Percentiles rank a stretch among this genome's conserved stretches.
These are phyloP conservation scores for Physcomitrium patens DNA, from an alignment of 225 moss, liverwort and hornwort species.

Conservation along the genomic window DNA sequence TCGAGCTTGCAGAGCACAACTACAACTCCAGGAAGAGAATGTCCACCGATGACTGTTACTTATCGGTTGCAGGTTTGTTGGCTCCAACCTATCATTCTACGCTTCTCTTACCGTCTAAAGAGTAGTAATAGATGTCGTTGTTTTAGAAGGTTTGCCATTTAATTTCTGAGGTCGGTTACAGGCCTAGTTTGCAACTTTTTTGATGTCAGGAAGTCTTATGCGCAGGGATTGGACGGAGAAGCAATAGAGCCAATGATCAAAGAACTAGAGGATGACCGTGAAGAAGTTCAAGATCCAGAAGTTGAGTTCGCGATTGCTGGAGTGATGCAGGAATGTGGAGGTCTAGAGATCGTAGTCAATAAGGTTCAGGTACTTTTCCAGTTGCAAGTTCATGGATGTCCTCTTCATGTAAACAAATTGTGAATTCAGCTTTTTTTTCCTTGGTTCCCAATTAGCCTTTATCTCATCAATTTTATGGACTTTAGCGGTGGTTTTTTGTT, in stretches of 20 bases:
- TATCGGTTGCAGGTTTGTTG: constrained; percentile 87
- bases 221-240: constrained; percentile 97
- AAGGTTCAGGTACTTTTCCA: constrained; percentile 86
- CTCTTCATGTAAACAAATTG: constrained; percentile 3
- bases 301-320: constrained; percentile 97
- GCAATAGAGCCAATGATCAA: constrained; percentile 99
- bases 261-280: constrained; percentile 96
- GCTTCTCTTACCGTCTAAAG: neutral
- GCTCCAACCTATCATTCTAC: neutral
- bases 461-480: neutral
- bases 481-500: constrained; percentile 18
- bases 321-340: constrained; percentile 96
- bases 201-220: constrained; percentile 10
- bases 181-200: constrained; percentile 14
- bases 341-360: constrained; percentile 85
- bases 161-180: constrained; percentile 14
- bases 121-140: constrained; percentile 1
- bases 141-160: neutral
- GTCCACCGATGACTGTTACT: constrained; percentile 97
- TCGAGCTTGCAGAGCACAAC: constrained; percentile 79
- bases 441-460: neutral
- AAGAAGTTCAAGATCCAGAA: constrained; percentile 99
- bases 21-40: constrained; percentile 76
- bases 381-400: constrained; percentile 10
- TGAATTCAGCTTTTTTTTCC: neutral